Base-by-base conservation (phyloP, 352 stramenopile species). In the Bremia lactucae region DNA sequence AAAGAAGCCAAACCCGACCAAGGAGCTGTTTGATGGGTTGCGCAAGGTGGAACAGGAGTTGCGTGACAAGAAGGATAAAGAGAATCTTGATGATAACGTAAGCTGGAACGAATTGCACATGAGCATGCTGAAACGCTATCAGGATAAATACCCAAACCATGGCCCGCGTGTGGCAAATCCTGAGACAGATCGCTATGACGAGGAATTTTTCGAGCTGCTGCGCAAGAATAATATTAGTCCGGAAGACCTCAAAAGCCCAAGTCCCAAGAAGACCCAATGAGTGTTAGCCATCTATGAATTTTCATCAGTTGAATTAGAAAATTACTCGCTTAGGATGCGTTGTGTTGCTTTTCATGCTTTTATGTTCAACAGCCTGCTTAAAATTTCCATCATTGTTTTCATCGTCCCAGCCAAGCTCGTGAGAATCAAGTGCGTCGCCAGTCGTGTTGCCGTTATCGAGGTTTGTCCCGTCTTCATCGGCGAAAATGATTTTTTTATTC, bases 401-500 rank as follows among this genome's bases (percentile, higher is more conserved):
- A 13, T 67, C 61, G 15, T 80, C 55, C 15, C 75, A 36, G 11
- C 63, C 57, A 36, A 68, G 47, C 14, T 61, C 37, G 35, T 64
- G 72, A 36, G 60, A 60, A 50, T 83, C 67, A 20, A 80, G 59
- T 13, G 71, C 71, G 33, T 83, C 72, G 26, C 69, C 72, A 3
- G 59, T 72, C 8, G 47, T 59, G 49, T 76, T 65, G 2, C 28
- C 43, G 16, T 61, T 55, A 13, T 54, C 40, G 13, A 52, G 50
- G 9, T 68, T 59, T 14, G 69, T 51, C 3, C 82, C 65, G 40
- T 83, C 71, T 15, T 72, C 60, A 35, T 84, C 67, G 20, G 58
- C 55, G 20, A 88, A 86, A n/a, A 57, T 84, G 40, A 64, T 77
- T 56, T 87, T 86, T 49, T 83, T 86, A 66, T 94, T 89, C 28